A percentile compares a stretch with the other conserved stretches of the same genome.
Conservation (phyloP, 768 basidiomycete genomes). For the Suillus weaverae region DNA sequence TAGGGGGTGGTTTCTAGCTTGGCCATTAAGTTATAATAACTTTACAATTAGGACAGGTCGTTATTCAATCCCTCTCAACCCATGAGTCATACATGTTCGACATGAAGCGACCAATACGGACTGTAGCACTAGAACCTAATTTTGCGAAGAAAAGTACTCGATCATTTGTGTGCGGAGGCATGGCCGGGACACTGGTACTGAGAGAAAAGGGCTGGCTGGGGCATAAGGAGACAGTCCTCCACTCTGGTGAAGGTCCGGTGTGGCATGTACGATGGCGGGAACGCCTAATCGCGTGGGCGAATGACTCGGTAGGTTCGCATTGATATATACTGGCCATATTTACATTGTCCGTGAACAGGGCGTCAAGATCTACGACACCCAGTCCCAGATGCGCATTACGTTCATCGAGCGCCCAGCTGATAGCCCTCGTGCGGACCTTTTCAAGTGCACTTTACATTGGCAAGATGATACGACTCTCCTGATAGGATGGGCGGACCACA, state of each 20-base stretch:
- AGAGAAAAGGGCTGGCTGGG: slow-evolving; percentile 97
- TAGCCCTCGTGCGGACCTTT: slow-evolving; percentile 90
- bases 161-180: slow-evolving; percentile 87
- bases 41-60: slow-evolving; percentile 72
- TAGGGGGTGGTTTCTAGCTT: slow-evolving; percentile 36
- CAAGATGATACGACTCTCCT: slow-evolving; percentile 89
- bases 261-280: slow-evolving; percentile 90
- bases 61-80: slow-evolving; percentile 78
- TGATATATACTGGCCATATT: slow-evolving; percentile 1
- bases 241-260: slow-evolving; percentile 89
- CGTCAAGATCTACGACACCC: slow-evolving; percentile 89
- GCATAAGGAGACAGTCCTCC: slow-evolving; percentile 83
- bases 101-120: slow-evolving; percentile 89
- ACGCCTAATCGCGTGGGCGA: slow-evolving; percentile 92
- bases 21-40: background rate
- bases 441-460: slow-evolving; percentile 92
- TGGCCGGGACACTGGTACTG: slow-evolving; percentile 83
- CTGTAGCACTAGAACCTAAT: slow-evolving; percentile 86
- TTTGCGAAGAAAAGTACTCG: slow-evolving; percentile 79
- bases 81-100: slow-evolving; percentile 84
- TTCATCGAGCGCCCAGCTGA: slow-evolving; percentile 82
- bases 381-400: slow-evolving; percentile 73
- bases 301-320: slow-evolving; percentile 70
- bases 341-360: slow-evolving; percentile 51
- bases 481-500: slow-evolving; percentile 90